A percentile compares a stretch with the other conserved stretches of the same genome.
Conservation (phyloP, 257 asterid genomes). For the Solanum virginianum region DNA sequence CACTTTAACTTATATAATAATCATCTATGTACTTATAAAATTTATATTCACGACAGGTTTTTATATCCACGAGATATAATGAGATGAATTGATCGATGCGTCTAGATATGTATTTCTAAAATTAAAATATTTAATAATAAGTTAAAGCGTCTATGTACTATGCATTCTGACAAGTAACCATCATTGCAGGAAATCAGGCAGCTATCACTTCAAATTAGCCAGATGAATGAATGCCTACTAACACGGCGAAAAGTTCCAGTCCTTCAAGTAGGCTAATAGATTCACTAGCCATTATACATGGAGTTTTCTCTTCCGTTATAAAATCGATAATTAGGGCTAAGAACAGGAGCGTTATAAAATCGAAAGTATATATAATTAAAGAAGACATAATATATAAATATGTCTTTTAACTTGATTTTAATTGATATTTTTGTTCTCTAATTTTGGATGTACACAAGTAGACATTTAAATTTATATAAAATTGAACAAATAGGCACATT, state of each 20-base stretch:
- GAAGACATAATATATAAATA: not conserved
- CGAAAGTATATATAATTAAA: not conserved
- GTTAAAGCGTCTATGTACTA: not conserved
- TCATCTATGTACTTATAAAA: not conserved
- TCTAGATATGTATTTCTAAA: not conserved
- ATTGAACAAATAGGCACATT: too few species aligned
- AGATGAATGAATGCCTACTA: slow-evolving; percentile 35
- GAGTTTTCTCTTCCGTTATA: not conserved
- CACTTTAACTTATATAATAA: not conserved
- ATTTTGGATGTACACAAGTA: too few species aligned
- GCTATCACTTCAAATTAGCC: slow-evolving; percentile 40
- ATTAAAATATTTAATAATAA: not conserved
- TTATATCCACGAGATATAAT: too few species aligned
- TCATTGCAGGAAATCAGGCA: slow-evolving; percentile 48
- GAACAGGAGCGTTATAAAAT: not conserved
- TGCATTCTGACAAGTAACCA: not conserved
- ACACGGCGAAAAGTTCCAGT: slow-evolving; percentile 48
- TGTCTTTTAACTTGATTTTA: too few species aligned
- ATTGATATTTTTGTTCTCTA: too few species aligned
- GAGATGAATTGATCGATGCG: not conserved
- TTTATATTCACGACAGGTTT: not conserved
- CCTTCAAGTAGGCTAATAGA: slow-evolving; percentile 29
- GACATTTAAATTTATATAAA: too few species aligned
- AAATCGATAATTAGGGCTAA: too few species aligned
- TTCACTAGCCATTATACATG: not conserved